Evolutionary conservation across 1,284 basidiomycete species (phyloP), one percentile per base, ranked within the genome.

Genomic region (Ceratobasidium sp.): DNA sequence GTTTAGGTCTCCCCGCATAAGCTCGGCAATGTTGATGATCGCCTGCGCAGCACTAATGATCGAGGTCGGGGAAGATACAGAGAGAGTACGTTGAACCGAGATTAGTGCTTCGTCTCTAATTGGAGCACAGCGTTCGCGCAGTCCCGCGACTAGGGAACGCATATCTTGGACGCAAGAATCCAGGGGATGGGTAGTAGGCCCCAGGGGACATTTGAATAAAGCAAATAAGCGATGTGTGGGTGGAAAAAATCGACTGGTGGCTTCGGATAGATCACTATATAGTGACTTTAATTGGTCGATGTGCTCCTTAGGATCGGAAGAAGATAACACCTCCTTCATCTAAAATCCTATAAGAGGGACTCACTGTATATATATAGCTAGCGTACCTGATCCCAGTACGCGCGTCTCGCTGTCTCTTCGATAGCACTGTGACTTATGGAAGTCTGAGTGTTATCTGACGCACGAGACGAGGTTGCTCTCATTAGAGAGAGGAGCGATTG

Each of bases 351-450:
- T 65, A n/a, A 65, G 63, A 31, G 5, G 9, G 27, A 45, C 41
- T 9, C 29, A 29, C 3, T 36, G 17, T 19, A 15, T 36, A 7
- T 19, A 45, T 22, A 22, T 7, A 51, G 51, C 29, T 8, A 7
- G n/a, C 63, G 48, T n/a, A 65, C 63, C 48, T 65, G 63, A 36
- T 51, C 63, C 63, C 63, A 65, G 19, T 65, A 63, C n/a, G 63
- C 48, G 5, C 44, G 41, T 48, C 48, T 63, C 15, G 31, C 44
- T 31, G 44, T 33, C 48, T 65, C 48, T 48, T 65, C 63, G 14
- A 51, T 31, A 29, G n/a, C 19, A 19, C 36, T 45, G 8, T 65
- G 63, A 5, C 8, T 5, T 7, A 29, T 14, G 4, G 22, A 47
- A n/a, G 63, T 7, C 7, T 47, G 11, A 22, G 48, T 29, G 29